Conservation (phyloP, 495 filamentous ascomycete species). For the Extremus antarcticus region DNA sequence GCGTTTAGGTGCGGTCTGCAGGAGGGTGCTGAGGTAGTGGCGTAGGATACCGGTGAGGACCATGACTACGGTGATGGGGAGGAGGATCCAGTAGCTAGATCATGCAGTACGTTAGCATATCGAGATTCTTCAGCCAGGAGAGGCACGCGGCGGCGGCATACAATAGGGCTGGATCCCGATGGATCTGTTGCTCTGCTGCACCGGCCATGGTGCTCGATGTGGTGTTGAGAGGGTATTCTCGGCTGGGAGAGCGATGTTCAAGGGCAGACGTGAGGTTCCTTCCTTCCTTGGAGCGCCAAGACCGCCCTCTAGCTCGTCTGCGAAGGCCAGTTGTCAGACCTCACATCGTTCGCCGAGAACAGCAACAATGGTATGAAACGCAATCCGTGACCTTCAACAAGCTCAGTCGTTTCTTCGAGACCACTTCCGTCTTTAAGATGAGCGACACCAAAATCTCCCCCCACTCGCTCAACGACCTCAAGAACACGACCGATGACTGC, state of each 20-base stretch:
- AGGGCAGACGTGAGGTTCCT: neutral
- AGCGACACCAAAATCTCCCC: constrained; percentile 46
- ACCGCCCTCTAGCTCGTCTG: too few species aligned
- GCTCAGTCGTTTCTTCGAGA: too few species aligned
- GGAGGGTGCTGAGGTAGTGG: constrained; percentile 86
- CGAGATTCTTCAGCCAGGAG: too few species aligned
- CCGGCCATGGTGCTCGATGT: constrained; percentile 57
- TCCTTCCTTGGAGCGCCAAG: too few species aligned
- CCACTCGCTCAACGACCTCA: constrained; percentile 73
- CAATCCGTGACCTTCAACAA: too few species aligned
- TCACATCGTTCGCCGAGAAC: too few species aligned
- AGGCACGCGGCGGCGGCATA: constrained; percentile 33
- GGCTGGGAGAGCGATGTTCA: neutral
- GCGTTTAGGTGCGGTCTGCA: constrained; percentile 77
- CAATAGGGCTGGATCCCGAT: constrained; percentile 97
- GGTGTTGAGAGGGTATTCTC: neutral
- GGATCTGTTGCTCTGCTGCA: constrained; percentile 83
- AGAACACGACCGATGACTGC: constrained; percentile 91
- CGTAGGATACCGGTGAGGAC: constrained; percentile 90
- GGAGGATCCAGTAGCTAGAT: constrained; percentile 88
- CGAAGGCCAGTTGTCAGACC: too few species aligned
- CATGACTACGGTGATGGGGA: constrained; percentile 96
- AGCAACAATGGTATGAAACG: too few species aligned
- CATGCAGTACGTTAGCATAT: neutral
- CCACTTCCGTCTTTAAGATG: constrained; percentile 2